phyloP scores from a whole-genome alignment of 805 yeast genomes.

The Ascoidea rubescens region DNA sequence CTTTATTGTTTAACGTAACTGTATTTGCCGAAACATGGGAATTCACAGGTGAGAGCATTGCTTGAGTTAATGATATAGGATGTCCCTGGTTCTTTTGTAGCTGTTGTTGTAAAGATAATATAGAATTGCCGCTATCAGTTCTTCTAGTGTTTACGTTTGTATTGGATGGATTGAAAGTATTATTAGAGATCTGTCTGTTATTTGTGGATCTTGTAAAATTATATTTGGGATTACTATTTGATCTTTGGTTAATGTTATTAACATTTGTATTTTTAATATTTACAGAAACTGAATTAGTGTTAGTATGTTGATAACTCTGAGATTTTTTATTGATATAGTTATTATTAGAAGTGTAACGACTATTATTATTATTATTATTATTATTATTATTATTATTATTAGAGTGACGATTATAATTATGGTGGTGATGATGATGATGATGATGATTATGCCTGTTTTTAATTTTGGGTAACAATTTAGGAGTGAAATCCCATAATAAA shows the following conservation, averaged over 20 bases:
- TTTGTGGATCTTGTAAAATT: neutral
- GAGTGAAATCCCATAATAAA: constrained; percentile 40
- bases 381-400: constrained; percentile 6
- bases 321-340: constrained; percentile 8
- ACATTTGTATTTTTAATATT: too few relatives aligned
- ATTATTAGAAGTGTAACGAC: neutral
- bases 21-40: too few relatives aligned
- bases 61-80: neutral
- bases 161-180: neutral
- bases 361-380: constrained; percentile 4
- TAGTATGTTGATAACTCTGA: neutral
- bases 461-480: constrained; percentile 25
- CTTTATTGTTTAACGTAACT: neutral
- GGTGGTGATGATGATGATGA: constrained; percentile 5
- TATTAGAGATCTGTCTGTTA: neutral
- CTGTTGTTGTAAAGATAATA: neutral
- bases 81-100: constrained; percentile 1
- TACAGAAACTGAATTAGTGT: neutral
- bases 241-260: neutral
- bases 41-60: neutral
- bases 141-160: too few relatives aligned
- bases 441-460: constrained; percentile 12
- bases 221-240: too few relatives aligned
- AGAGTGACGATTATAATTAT: neutral
- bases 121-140: neutral